Base-by-base conservation (phyloP, 2,329 filamentous ascomycete genomes). In the Alternaria angustiovoidea region DNA sequence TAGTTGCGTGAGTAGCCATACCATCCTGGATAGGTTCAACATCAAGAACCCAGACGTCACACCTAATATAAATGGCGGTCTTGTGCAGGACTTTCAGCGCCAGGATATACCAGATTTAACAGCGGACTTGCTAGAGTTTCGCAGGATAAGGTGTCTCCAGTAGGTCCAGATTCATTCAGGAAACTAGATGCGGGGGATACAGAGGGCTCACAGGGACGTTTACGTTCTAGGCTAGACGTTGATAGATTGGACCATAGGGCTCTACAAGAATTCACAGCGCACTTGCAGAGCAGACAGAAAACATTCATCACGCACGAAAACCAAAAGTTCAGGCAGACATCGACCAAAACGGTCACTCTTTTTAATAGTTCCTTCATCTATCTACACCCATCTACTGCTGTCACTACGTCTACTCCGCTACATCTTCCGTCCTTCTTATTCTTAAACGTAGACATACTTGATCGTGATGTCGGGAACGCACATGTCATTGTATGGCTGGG, bases 381-480 rank as follows among this genome's bases (percentile, higher is more conserved):
- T 63, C 56, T 44, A 65, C 53, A 63, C 57, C 56, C 47, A 55
- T 66, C 48, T 65, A 68, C 56, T 63, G 39, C 62, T 68, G 53
- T 56, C 60, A 65, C 60, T 65, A 66, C 41, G 39, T 59, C 62
- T 58, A 68, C 56, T 65, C 61, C 43, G 32, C 59, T 64, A 59
- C 59, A 63, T 62, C 48, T 66, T 65, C 59, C 57, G 41, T 62
- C 63, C 64, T 63, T 59, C 56, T 65, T 49, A 60, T 60, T 59
- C 47, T 65, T 62, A 67, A 67, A 16, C 62, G 64, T 67, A 67
- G 59, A 63, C 62, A 52, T 67, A 67, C 54, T 67, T 32, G 51
- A 67, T 63, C 46, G 28, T 47, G 30, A 67, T 63, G 55, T 43
- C 47, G 62, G 64, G 59, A 65, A 67, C 42, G 64, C 64, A 67